Conservation (phyloP, 192 early-diverging fungal species). For the Podila epicladia region DNA sequence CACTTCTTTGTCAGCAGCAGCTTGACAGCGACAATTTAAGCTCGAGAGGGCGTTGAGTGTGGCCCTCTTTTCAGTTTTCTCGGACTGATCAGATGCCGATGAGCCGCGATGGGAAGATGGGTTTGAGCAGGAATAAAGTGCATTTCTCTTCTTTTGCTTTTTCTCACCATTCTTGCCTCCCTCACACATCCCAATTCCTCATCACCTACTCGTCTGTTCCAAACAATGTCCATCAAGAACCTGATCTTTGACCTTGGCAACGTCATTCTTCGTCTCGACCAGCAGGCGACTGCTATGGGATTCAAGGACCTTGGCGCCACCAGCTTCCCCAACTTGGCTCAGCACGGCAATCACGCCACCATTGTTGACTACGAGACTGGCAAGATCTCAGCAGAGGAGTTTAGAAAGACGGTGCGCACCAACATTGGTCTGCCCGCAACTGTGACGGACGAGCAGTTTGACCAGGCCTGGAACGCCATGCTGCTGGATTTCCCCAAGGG, state of each 20-base stretch:
- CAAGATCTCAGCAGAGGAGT: slow-evolving; percentile 35
- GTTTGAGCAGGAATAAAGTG: background rate
- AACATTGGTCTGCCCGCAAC: slow-evolving; percentile 26
- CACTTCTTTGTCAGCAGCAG: too few species aligned
- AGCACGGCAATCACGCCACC: slow-evolving; percentile 6
- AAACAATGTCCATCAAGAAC: slow-evolving; percentile 32
- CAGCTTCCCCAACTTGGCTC: slow-evolving; percentile 18
- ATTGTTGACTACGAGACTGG: slow-evolving; percentile 34
- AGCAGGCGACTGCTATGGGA: slow-evolving; percentile 20
- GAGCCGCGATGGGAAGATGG: too few species aligned
- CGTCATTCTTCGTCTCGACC: slow-evolving; percentile 35
- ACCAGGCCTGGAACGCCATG: slow-evolving; percentile 45
- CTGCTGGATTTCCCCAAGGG: slow-evolving; percentile 43
- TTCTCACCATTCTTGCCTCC: background rate
- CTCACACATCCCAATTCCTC: background rate
- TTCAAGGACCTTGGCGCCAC: slow-evolving; percentile 35
- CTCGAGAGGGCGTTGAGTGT: too few species aligned
- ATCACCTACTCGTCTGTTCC: background rate
- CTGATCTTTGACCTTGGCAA: slow-evolving; percentile 50
- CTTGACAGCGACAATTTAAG: too few species aligned
- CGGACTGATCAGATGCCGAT: too few species aligned
- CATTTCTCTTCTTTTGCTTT: background rate
- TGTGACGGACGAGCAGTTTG: slow-evolving; percentile 36
- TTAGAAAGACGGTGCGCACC: slow-evolving; percentile 19
- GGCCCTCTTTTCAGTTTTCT: too few species aligned